Evolutionary conservation across 2,329 filamentous ascomycete species (phyloP).

Genomic region (Cadophora sp.): DNA sequence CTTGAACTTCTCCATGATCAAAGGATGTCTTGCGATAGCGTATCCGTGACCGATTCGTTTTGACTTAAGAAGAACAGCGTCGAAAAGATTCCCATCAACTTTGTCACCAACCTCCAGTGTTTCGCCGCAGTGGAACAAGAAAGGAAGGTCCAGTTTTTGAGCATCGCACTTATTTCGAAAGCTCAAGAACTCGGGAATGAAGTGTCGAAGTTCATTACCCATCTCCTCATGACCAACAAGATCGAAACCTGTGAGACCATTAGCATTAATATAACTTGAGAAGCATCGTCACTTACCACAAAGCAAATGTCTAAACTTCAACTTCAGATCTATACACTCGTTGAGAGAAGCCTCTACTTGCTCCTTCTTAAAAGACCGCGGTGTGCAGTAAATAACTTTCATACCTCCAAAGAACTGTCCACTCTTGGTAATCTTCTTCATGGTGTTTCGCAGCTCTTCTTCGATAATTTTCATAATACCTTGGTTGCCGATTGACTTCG

Average conservation of each 20-base stretch:
- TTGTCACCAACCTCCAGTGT: slow-evolving; percentile 71
- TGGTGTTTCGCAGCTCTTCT: slow-evolving; percentile 58
- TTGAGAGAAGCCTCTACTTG: slow-evolving; percentile 60
- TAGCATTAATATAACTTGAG: background rate
- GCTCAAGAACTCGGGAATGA: slow-evolving; percentile 60
- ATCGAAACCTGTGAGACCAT: slow-evolving; percentile 62
- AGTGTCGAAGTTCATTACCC: slow-evolving; percentile 65
- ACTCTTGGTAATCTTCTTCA: slow-evolving; percentile 48
- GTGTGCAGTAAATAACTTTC: slow-evolving; percentile 76
- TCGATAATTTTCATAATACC: slow-evolving; percentile 68
- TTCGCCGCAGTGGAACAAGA: slow-evolving; percentile 80
- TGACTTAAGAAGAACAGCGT: slow-evolving; percentile 69
- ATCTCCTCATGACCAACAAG: slow-evolving; percentile 72
- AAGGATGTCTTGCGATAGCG: slow-evolving; percentile 69
- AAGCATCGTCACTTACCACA: slow-evolving; percentile 57
- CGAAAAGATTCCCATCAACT: slow-evolving; percentile 71
- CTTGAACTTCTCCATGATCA: slow-evolving; percentile 70
- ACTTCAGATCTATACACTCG: slow-evolving; percentile 68
- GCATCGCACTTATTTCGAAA: slow-evolving; percentile 60
- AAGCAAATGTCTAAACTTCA: slow-evolving; percentile 63
- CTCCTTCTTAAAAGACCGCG: slow-evolving; percentile 60
- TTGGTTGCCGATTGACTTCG: slow-evolving; percentile 56
- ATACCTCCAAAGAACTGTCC: slow-evolving; percentile 63
- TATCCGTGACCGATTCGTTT: slow-evolving; percentile 79
- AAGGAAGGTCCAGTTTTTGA: slow-evolving; percentile 65